Evolutionary conservation across 306 rosid genomes (phyloP), one percentile per base, ranked within the genome.

Genomic region (Pyrus pyrifolia): DNA sequence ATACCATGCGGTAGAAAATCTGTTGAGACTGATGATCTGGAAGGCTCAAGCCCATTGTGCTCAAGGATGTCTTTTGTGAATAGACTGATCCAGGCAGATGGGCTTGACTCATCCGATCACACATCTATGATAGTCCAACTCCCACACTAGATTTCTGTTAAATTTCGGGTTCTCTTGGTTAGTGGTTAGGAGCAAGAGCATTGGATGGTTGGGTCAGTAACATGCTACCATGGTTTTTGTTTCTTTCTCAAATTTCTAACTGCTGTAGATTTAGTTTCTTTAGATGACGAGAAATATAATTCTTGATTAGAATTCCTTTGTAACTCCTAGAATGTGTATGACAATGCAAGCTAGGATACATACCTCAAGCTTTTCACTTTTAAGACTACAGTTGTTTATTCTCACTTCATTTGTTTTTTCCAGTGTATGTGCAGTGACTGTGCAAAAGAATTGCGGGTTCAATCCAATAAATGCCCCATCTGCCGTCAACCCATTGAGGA

Each of bases 381-480:
- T 57, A 10, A 29, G 74, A 68, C 57, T 31, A 68, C 42, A 73
- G 61, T 18, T 57, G 68, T 44, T 74, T 67, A 45, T 76, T 83
- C 67, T 83, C 67, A 75, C 38, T 25, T 60, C 53, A 45, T 61
- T 61, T 75, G 68, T 80, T n/a, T 79, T 52, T 67, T 78, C 35
- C 88, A 93, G 97, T 93, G 97, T 77, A 78, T 91, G 98, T 93
- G 98, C 87, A 80, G 93, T 64, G 97, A 88, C 25, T 90, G 94
- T 86, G 96, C 98, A 62, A 90, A 93, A 78, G 93, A 81, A 61
- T 80, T 91, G 87, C 87, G 85, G 71, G 85, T 83, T 73, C 97
- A 86, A 76, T 84, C 93, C 72, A 91, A 91, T 76, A 90, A 90
- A 72, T 93, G 98, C 86, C 98, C 98, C 19, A 88, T 93, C 73